phyloP scores from a whole-genome alignment of 1,139 yeast genomes.

The Scheffersomyces cryptocercus region DNA sequence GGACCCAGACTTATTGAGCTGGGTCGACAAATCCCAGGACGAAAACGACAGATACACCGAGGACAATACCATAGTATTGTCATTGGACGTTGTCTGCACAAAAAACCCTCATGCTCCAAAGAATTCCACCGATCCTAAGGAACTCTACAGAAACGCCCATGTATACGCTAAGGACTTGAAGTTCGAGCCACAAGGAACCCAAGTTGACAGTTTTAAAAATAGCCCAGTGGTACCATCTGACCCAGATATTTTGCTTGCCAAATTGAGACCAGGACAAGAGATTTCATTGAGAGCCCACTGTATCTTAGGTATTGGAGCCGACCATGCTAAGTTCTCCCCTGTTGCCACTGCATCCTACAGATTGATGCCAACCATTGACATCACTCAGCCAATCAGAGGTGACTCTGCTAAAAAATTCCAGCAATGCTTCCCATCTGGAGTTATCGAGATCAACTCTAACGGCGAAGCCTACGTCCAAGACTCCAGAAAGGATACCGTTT shows the following conservation, averaged over 20 bases:
- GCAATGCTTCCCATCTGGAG: slow-evolving; percentile 91
- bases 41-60: slow-evolving; percentile 76
- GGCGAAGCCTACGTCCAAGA: slow-evolving; percentile 83
- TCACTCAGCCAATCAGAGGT: slow-evolving; percentile 73
- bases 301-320: slow-evolving; percentile 86
- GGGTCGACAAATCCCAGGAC: slow-evolving; percentile 70
- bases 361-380: slow-evolving; percentile 86
- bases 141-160: slow-evolving; percentile 77
- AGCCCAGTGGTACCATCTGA: slow-evolving; percentile 77
- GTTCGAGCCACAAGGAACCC: slow-evolving; percentile 91
- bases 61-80: slow-evolving; percentile 83
- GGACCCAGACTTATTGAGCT: slow-evolving; percentile 82
- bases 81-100: slow-evolving; percentile 80
- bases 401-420: slow-evolving; percentile 77
- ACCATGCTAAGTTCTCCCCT: slow-evolving; percentile 97
- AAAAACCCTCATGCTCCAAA: slow-evolving; percentile 83
- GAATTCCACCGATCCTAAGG: slow-evolving; percentile 78
- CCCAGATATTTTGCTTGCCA: slow-evolving; percentile 87
- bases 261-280: slow-evolving; percentile 96
- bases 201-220: slow-evolving; percentile 64
- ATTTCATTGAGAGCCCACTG: slow-evolving; percentile 89
- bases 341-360: slow-evolving; percentile 98
- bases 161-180: slow-evolving; percentile 87
- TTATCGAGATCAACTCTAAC: slow-evolving; percentile 67
- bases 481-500: slow-evolving; percentile 92